phyloP scores from a whole-genome alignment of 73 alveolate genomes.

The Tetrahymena borealis region DNA sequence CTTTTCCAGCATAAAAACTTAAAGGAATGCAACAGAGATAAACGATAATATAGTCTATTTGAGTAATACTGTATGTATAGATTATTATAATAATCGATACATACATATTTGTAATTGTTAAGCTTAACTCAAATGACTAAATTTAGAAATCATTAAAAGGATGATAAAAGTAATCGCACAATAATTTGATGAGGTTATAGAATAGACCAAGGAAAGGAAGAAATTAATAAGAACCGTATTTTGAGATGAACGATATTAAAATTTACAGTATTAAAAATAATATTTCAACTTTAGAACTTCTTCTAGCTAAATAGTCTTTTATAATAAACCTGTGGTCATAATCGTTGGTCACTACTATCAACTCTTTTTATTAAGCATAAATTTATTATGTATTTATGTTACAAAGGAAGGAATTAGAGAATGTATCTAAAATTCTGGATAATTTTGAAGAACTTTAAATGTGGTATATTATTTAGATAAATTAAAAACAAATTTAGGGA shows the following conservation, averaged over 20 bases:
- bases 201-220: neutral
- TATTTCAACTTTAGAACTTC: neutral
- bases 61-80: neutral
- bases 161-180: neutral
- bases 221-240: neutral
- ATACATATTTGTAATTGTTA: neutral
- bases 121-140: neutral
- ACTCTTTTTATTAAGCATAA: neutral
- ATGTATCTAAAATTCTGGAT: too few relatives aligned
- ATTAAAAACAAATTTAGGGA: too few relatives aligned
- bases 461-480: too few relatives aligned
- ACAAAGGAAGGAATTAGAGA: too few relatives aligned
- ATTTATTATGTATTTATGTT: neutral
- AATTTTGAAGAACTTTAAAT: too few relatives aligned
- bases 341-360: neutral
- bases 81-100: neutral
- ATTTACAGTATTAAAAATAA: neutral
- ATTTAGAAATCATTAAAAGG: neutral
- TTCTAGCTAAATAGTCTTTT: neutral
- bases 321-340: neutral
- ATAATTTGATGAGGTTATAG: neutral
- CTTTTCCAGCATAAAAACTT: neutral
- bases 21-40: neutral
- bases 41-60: neutral
- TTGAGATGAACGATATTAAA: neutral